phyloP scores from a whole-genome alignment of 495 filamentous ascomycete species.

The Aspergillus sclerotioniger region DNA sequence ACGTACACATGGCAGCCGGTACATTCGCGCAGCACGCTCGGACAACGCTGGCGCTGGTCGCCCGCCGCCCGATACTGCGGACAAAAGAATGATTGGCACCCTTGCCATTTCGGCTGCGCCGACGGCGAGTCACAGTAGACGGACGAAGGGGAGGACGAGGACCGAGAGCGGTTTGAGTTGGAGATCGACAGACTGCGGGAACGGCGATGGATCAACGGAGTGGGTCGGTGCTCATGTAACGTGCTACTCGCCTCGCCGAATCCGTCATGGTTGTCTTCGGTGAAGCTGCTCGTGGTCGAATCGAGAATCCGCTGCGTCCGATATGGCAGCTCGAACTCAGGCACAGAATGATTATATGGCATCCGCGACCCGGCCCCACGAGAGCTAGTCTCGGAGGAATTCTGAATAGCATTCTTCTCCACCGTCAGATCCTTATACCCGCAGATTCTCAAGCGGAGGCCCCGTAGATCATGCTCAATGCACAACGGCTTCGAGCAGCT shows the following conservation, averaged over 20 bases:
- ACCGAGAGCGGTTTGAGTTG: slow-evolving; percentile 42
- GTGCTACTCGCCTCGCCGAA: slow-evolving; percentile 22
- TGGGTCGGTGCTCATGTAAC: slow-evolving; percentile 16
- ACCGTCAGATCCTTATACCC: slow-evolving; percentile 56
- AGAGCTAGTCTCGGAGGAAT: slow-evolving; percentile 19
- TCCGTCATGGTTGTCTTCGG: slow-evolving; percentile 34
- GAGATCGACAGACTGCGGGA: slow-evolving; percentile 37
- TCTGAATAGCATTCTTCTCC: slow-evolving; percentile 48
- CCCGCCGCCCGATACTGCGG: slow-evolving; percentile 48
- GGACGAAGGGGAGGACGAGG: slow-evolving; percentile 41
- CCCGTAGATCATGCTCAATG: slow-evolving; percentile 62
- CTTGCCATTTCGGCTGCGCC: slow-evolving; percentile 49
- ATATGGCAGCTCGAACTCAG: slow-evolving; percentile 34
- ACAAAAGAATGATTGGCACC: slow-evolving; percentile 59
- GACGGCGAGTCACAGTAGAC: slow-evolving; percentile 39
- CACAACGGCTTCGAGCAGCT: slow-evolving; percentile 57
- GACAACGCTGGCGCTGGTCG: slow-evolving; percentile 51
- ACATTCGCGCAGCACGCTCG: slow-evolving; percentile 50
- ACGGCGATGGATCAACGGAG: slow-evolving; percentile 21
- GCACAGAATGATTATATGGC: slow-evolving; percentile 11
- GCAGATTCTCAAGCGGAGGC: slow-evolving; percentile 57
- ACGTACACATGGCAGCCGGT: slow-evolving; percentile 54
- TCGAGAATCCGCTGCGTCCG: slow-evolving; percentile 32
- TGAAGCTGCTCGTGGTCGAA: slow-evolving; percentile 43
- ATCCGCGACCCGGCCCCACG: slow-evolving; percentile 10